These are phyloP conservation scores for Starmerella geochares DNA, from an alignment of 805 yeast genomes.

Conservation along the genomic window DNA sequence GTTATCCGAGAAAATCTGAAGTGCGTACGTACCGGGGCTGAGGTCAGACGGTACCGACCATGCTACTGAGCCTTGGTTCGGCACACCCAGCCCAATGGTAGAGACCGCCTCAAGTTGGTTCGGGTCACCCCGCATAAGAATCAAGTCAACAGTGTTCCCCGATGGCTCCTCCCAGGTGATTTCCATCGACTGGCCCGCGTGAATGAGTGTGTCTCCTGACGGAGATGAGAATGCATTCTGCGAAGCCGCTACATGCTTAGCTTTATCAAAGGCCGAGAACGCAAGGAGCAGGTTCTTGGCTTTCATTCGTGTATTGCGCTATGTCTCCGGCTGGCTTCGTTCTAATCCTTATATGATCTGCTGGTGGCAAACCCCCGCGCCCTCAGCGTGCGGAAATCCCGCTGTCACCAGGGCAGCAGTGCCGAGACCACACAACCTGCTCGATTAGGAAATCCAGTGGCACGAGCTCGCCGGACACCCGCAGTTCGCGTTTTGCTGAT, in stretches of 20 bases:
- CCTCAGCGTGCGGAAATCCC: not conserved
- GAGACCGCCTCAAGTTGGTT: constrained; percentile 22
- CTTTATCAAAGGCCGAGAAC: constrained; percentile 10
- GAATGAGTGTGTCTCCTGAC: constrained; percentile 18
- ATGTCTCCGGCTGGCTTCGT: not conserved
- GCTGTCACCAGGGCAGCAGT: not conserved
- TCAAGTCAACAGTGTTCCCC: constrained; percentile 23
- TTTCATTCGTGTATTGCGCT: constrained; percentile 6
- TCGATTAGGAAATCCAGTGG: not conserved
- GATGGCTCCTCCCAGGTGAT: constrained; percentile 29
- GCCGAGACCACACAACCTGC: not conserved
- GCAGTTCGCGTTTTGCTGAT: no score
- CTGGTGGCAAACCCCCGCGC: constrained; percentile 2
- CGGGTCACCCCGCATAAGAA: constrained; percentile 27
- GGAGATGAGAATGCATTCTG: constrained; percentile 19
- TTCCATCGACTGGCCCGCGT: constrained; percentile 26
- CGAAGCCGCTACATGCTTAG: constrained; percentile 7
- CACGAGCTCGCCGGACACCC: no score
- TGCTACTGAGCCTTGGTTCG: constrained; percentile 27
- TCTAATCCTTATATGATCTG: not conserved
- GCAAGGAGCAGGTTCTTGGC: constrained; percentile 5
- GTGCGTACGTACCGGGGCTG: constrained; percentile 18
- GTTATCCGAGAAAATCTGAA: constrained; percentile 23
- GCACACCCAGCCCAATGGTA: constrained; percentile 27
- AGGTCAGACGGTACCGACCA: constrained; percentile 27